A percentile compares a stretch with the other conserved stretches of the same genome.
Evolutionary conservation across 2,329 filamentous ascomycete genomes (phyloP).

Genomic region (Beauveria caledonica): DNA sequence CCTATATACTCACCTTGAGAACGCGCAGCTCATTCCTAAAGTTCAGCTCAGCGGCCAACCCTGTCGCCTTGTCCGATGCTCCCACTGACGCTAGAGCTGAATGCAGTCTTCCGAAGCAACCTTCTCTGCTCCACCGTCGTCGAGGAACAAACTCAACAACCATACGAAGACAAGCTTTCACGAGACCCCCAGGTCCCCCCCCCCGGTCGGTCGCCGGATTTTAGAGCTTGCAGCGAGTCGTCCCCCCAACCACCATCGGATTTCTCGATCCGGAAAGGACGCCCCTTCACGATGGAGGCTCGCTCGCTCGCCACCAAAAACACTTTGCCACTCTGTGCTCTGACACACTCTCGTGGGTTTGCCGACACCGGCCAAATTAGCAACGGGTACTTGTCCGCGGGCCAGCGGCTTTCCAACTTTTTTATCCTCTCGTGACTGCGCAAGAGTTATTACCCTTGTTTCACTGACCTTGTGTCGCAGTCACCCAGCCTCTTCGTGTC

Average conservation of each 20-base stretch:
- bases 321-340: background rate
- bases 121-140: background rate
- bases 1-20: background rate
- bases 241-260: conserved; percentile 12
- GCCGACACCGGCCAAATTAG: background rate
- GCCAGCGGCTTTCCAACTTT: background rate
- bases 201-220: background rate
- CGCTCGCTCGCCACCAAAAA: background rate
- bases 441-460: background rate
- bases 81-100: conserved; percentile 5
- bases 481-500: too few relatives aligned
- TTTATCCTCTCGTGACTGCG: background rate
- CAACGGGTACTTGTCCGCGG: background rate
- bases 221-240: background rate
- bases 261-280: conserved; percentile 14
- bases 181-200: background rate
- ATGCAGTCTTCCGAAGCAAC: conserved; percentile 8
- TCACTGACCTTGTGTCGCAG: background rate
- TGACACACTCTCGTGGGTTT: background rate
- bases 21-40: background rate
- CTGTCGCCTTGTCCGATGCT: background rate
- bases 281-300: conserved; percentile 14
- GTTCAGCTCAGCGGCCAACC: background rate
- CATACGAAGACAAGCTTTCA: background rate
- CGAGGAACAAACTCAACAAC: conserved; percentile 3